Conservation (phyloP, 306 rosid genomes). For the Vachellia collinsii region DNA sequence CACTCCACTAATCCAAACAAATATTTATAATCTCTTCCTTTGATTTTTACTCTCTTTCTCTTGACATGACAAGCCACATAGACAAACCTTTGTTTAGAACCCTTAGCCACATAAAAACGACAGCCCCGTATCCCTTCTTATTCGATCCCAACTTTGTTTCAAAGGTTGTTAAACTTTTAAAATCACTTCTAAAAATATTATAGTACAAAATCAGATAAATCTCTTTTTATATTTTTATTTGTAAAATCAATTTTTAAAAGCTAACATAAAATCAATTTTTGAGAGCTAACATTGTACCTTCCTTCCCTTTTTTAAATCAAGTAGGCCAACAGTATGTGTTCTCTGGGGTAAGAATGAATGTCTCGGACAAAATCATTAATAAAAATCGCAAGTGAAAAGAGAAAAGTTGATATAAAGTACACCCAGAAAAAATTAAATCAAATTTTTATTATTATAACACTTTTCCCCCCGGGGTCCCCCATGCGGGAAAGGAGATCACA, state of each 20-base stretch:
- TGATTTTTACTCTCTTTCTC: not conserved
- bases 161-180: no score
- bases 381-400: not conserved
- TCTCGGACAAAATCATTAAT: conserved; percentile 39
- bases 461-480: conserved; percentile 42
- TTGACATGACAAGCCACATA: conserved; percentile 21
- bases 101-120: conserved; percentile 12
- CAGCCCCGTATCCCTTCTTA: not conserved
- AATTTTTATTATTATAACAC: not conserved
- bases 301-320: conserved; percentile 26
- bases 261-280: no score
- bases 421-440: not conserved
- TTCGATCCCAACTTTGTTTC: not conserved
- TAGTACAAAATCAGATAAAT: no score
- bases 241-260: no score
- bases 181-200: no score
- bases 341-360: conserved; percentile 38
- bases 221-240: no score
- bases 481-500: conserved; percentile 47
- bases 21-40: no score
- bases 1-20: no score
- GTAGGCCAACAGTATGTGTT: conserved; percentile 23
- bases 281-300: conserved; percentile 20
- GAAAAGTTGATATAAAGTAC: conserved; percentile 14
- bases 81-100: not conserved